Percentiles rank a stretch among this genome's conserved stretches.
Evolutionary conservation across 2,329 filamentous ascomycete species (phyloP).

Genomic region (Fusarium caatingaense): DNA sequence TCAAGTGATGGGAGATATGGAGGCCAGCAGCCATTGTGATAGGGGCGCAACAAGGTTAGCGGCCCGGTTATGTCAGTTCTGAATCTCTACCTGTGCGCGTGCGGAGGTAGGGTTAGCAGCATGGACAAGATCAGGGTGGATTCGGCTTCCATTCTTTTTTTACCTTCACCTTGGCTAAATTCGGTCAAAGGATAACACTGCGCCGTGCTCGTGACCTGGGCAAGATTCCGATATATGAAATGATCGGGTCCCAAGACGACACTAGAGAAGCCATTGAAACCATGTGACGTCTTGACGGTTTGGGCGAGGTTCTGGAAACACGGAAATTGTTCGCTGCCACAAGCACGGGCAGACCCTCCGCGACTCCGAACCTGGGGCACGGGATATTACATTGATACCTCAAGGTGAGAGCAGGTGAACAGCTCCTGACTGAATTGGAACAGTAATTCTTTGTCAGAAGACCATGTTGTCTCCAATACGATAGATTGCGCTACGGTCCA

Average conservation of each 20-base stretch:
- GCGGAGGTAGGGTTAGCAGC: background rate
- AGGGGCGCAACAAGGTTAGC: conserved; percentile 28
- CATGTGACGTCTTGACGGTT: conserved; percentile 29
- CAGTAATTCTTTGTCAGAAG: background rate
- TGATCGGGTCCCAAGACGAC: conserved; percentile 29
- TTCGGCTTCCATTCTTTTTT: conserved; percentile 15
- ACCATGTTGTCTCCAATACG: conserved; percentile 6
- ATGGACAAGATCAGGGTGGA: conserved; percentile 4
- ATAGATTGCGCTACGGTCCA: conserved; percentile 43
- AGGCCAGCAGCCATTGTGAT: conserved; percentile 21
- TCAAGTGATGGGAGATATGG: background rate
- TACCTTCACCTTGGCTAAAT: conserved; percentile 35
- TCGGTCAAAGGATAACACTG: conserved; percentile 28
- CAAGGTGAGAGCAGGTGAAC: conserved; percentile 25
- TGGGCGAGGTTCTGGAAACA: conserved; percentile 33
- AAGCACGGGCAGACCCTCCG: conserved; percentile 28
- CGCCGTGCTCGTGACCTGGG: conserved; percentile 29
- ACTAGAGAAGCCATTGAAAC: conserved; percentile 24
- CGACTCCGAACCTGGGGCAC: conserved; percentile 33
- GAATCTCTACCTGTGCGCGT: conserved; percentile 13
- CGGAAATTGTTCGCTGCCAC: conserved; percentile 18
- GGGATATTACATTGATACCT: conserved; percentile 9
- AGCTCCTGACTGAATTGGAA: background rate
- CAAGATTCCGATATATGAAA: conserved; percentile 20
- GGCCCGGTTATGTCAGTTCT: conserved; percentile 9